phyloP scores from a whole-genome alignment of 495 filamentous ascomycete genomes.

The Sabuloglossum arenarium region DNA sequence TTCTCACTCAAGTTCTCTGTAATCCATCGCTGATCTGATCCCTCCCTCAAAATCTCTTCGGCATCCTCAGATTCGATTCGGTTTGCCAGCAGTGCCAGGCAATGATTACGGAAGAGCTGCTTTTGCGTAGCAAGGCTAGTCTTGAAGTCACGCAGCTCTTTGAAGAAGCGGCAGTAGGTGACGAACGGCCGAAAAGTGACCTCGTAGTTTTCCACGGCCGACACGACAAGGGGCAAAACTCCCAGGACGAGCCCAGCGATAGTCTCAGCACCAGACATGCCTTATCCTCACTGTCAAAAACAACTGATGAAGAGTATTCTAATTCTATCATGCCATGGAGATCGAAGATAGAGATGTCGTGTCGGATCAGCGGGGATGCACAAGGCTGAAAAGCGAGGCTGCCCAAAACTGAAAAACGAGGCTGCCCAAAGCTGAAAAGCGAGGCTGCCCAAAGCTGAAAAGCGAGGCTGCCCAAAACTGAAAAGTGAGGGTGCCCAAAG shows the following conservation, averaged over 20 bases:
- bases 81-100: conserved; percentile 4
- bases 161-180: conserved; percentile 7
- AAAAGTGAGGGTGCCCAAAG: too few species aligned
- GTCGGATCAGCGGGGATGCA: too few species aligned
- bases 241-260: conserved; percentile 12
- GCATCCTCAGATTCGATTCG: not conserved
- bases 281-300: too few species aligned
- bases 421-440: too few species aligned
- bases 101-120: conserved; percentile 8
- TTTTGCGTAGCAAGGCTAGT: conserved; percentile 6
- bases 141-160: conserved; percentile 4
- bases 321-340: not conserved
- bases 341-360: not conserved
- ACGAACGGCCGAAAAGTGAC: conserved; percentile 12
- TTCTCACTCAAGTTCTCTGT: too few species aligned
- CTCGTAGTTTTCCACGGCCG: conserved; percentile 14
- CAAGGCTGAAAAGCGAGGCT: too few species aligned
- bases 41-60: too few species aligned
- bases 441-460: too few species aligned
- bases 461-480: too few species aligned
- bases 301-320: too few species aligned
- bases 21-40: too few species aligned
- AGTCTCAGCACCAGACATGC: conserved; percentile 6
- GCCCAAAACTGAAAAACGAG: too few species aligned
- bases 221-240: conserved; percentile 14